Percentiles rank a stretch among this genome's conserved stretches.
Conservation (phyloP, 169 alveolate genomes). For the Eimeria zaria region DNA sequence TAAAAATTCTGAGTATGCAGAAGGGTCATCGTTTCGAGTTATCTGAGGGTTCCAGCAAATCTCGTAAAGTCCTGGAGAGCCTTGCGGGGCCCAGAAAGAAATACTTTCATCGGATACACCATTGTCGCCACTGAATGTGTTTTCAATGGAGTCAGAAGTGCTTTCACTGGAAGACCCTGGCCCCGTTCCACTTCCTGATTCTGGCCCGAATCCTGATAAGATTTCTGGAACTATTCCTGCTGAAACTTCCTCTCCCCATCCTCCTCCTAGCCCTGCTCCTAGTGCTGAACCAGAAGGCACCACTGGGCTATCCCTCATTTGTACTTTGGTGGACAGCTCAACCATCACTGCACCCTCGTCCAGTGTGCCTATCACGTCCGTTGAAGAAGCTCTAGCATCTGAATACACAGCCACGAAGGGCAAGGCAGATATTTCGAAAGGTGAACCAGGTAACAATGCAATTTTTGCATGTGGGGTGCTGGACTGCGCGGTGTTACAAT, state of each 20-base stretch:
- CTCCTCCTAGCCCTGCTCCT: neutral
- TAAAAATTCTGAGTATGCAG: slow-evolving; percentile 47
- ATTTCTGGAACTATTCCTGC: too few relatives aligned
- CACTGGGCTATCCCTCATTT: neutral
- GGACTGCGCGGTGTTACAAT: neutral
- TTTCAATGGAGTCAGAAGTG: neutral
- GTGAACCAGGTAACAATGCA: neutral
- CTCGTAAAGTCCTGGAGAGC: slow-evolving; percentile 38
- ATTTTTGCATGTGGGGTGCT: neutral
- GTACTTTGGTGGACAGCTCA: slow-evolving; percentile 16
- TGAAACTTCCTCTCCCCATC: neutral
- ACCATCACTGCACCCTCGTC: neutral
- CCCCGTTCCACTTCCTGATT: neutral
- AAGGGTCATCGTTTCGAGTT: slow-evolving; percentile 33
- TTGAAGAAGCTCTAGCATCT: neutral
- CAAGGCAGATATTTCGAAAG: neutral
- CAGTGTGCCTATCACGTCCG: neutral
- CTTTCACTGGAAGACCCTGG: neutral
- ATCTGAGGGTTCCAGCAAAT: slow-evolving; percentile 79
- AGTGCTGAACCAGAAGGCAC: neutral
- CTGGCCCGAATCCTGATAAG: neutral
- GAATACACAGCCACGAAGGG: neutral
- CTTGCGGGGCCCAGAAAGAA: slow-evolving; percentile 47
- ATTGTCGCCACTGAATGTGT: neutral
- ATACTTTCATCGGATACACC: slow-evolving; percentile 32